These are phyloP conservation scores for Begonia loranthoides DNA, from an alignment of 306 rosid species.

Conservation along the genomic window DNA sequence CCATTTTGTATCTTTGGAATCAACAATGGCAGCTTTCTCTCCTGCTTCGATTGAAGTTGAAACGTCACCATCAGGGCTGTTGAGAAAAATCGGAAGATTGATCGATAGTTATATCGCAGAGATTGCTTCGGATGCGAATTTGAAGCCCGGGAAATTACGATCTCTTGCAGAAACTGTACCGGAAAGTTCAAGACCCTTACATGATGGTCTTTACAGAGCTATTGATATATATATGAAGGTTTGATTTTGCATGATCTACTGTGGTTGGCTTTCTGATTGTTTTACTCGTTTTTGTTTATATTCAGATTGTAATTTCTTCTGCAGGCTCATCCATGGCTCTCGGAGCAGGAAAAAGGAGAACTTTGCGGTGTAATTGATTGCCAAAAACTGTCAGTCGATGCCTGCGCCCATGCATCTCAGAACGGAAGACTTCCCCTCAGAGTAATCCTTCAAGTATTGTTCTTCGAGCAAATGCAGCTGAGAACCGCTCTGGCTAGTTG, in stretches of 20 bases:
- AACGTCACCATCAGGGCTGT: slow-evolving; percentile 39
- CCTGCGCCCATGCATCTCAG: slow-evolving; percentile 88
- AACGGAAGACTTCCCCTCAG: slow-evolving; percentile 82
- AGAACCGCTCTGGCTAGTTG: slow-evolving; percentile 73
- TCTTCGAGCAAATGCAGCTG: slow-evolving; percentile 87
- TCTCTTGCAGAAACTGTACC: slow-evolving; percentile 55
- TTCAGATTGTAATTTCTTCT: slow-evolving; percentile 5
- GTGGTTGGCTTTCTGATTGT: neutral
- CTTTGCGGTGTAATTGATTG: slow-evolving; percentile 70
- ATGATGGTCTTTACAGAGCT: slow-evolving; percentile 84
- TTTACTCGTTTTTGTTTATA: slow-evolving; percentile 1
- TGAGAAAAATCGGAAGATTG: slow-evolving; percentile 47
- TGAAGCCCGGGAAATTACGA: slow-evolving; percentile 33
- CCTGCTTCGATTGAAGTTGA: slow-evolving; percentile 46
- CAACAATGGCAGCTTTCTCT: slow-evolving; percentile 43
- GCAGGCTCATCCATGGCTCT: slow-evolving; percentile 86
- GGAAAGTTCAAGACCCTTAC: slow-evolving; percentile 58
- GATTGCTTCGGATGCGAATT: slow-evolving; percentile 42
- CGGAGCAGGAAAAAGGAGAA: slow-evolving; percentile 66
- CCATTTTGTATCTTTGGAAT: slow-evolving; percentile 45
- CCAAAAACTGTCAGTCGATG: slow-evolving; percentile 80
- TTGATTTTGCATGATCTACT: slow-evolving; percentile 14
- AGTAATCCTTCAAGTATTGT: slow-evolving; percentile 86
- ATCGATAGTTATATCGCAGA: slow-evolving; percentile 43
- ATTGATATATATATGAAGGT: slow-evolving; percentile 88